Evolutionary conservation across 805 yeast species (phyloP).

Genomic region (Candida sphagnicola): DNA sequence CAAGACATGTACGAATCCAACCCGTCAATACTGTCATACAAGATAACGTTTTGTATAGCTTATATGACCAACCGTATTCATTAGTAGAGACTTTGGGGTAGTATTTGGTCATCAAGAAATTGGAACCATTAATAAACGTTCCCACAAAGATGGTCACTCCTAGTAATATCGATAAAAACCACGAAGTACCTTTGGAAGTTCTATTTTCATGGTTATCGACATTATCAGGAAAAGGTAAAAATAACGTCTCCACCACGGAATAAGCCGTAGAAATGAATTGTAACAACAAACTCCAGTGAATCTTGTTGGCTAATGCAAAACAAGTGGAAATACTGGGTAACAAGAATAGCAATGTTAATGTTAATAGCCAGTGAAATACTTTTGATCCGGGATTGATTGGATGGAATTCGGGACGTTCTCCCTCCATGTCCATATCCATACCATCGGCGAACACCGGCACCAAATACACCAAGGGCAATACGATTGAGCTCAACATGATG

Average conservation of each 20-base stretch:
- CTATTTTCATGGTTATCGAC: constrained; percentile 61
- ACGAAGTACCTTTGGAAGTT: constrained; percentile 65
- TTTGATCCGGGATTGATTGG: constrained; percentile 48
- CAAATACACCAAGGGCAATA: not conserved
- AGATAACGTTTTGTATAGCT: constrained; percentile 42
- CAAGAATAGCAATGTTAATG: constrained; percentile 45
- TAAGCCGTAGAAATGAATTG: constrained; percentile 48
- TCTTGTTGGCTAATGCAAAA: constrained; percentile 51
- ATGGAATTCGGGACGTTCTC: constrained; percentile 32
- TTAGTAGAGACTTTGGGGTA: constrained; percentile 30
- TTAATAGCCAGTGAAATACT: constrained; percentile 61
- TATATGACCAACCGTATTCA: constrained; percentile 32
- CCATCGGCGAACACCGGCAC: not conserved
- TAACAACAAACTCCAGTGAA: constrained; percentile 40
- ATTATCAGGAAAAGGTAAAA: constrained; percentile 59
- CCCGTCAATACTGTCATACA: constrained; percentile 52
- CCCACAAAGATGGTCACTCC: constrained; percentile 52
- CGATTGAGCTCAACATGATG: not conserved
- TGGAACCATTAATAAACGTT: constrained; percentile 50
- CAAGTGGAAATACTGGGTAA: constrained; percentile 55
- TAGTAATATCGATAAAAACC: constrained; percentile 51
- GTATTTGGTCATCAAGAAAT: constrained; percentile 32
- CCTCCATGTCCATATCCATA: constrained; percentile 19
- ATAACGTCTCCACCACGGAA: constrained; percentile 51
- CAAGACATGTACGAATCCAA: constrained; percentile 77